Conservation (phyloP, 139 green algal genomes). For the Picochlorum costavermella region DNA sequence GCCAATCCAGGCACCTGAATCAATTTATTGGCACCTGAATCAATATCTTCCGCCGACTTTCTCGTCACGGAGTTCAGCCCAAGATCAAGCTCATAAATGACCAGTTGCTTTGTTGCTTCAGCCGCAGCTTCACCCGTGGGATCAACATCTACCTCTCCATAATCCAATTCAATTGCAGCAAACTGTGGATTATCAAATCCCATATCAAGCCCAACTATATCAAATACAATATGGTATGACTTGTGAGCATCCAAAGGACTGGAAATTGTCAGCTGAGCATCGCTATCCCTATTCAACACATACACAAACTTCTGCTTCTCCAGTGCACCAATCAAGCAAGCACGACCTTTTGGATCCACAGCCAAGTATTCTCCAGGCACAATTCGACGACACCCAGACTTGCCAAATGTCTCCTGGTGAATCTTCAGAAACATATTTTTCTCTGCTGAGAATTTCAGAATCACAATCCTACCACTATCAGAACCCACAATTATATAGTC, state of each 20-base stretch:
- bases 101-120: constrained; percentile 92
- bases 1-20: constrained; percentile 85
- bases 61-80: constrained; percentile 93
- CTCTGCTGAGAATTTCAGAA: constrained; percentile 85
- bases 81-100: constrained; percentile 97
- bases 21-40: constrained; percentile 95
- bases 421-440: constrained; percentile 81
- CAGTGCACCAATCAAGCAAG: constrained; percentile 83
- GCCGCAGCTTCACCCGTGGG: constrained; percentile 73
- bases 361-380: constrained; percentile 91
- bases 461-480: constrained; percentile 90
- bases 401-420: constrained; percentile 97
- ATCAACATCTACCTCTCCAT: constrained; percentile 90
- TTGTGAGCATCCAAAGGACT: constrained; percentile 97
- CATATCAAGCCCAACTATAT: constrained; percentile 78
- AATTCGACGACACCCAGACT: constrained; percentile 83
- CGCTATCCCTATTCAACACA: constrained; percentile 91
- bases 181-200: constrained; percentile 99
- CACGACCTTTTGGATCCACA: constrained; percentile 87
- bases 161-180: constrained; percentile 97
- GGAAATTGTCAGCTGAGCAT: constrained; percentile 92
- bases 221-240: constrained; percentile 74
- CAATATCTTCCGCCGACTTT: constrained; percentile 81
- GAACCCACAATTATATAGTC: constrained; percentile 90
- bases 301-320: constrained; percentile 99